Evolutionary conservation across 805 yeast species (phyloP).

Genomic region (Saccharomycopsis malanga): DNA sequence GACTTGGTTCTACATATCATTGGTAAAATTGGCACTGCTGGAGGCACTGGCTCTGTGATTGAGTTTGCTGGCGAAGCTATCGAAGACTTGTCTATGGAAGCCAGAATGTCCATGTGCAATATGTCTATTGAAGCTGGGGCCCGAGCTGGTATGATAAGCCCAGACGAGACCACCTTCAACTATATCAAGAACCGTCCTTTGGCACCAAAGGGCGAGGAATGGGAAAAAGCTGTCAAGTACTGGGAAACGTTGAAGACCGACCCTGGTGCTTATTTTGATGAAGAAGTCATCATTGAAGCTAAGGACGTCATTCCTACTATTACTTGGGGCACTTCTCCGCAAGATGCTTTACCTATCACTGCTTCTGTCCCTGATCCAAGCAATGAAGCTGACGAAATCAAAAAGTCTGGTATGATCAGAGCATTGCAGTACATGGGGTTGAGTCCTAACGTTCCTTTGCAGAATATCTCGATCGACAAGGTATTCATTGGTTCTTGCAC

Average conservation of each 20-base stretch:
- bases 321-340: constrained; percentile 99
- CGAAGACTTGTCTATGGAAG: constrained; percentile 86
- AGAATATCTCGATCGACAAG: constrained; percentile 76
- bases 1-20: constrained; percentile 91
- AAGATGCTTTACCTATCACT: constrained; percentile 93
- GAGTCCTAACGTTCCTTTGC: constrained; percentile 69
- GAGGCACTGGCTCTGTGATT: constrained; percentile 96
- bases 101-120: constrained; percentile 98
- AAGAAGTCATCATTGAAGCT: constrained; percentile 74
- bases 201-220: constrained; percentile 88
- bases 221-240: constrained; percentile 89
- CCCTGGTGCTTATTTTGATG: constrained; percentile 83
- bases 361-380: constrained; percentile 88
- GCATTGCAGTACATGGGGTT: constrained; percentile 92
- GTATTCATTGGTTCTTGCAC: constrained; percentile 98
- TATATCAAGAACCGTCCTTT: constrained; percentile 91
- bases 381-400: constrained; percentile 52
- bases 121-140: constrained; percentile 99
- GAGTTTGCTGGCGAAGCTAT: constrained; percentile 97
- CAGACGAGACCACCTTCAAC: constrained; percentile 82
- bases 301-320: constrained; percentile 89
- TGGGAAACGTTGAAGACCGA: constrained; percentile 89
- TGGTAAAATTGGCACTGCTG: constrained; percentile 97
- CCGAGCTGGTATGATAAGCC: constrained; percentile 98
- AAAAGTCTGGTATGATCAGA: constrained; percentile 79